Percentiles rank a stretch among this genome's conserved stretches.
Evolutionary conservation across 352 stramenopile genomes (phyloP).

Genomic region (Plasmopara halstedii): DNA sequence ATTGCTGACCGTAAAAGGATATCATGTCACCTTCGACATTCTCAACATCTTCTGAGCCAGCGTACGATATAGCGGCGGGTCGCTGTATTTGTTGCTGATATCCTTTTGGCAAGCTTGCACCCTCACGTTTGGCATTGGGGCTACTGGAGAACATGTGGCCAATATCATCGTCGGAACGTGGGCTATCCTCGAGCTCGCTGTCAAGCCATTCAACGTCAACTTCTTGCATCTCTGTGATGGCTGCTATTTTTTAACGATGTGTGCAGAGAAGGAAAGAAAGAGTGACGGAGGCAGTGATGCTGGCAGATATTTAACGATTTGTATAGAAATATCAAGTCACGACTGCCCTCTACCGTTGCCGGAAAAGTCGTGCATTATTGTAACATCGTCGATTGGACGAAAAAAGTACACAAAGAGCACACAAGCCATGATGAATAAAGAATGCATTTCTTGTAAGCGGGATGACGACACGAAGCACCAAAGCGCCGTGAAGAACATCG

Average conservation of each 20-base stretch:
- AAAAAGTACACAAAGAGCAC: slow-evolving; percentile 3
- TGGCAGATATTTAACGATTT: slow-evolving; percentile 2
- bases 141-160: slow-evolving; percentile 68
- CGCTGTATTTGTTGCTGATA: slow-evolving; percentile 21
- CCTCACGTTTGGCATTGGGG: slow-evolving; percentile 36
- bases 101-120: slow-evolving; percentile 13
- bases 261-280: not conserved
- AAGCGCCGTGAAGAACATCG: slow-evolving; percentile 59
- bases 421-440: slow-evolving; percentile 58
- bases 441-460: slow-evolving; percentile 69
- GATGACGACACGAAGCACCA: slow-evolving; percentile 59
- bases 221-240: slow-evolving; percentile 18
- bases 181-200: slow-evolving; percentile 70
- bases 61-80: slow-evolving; percentile 29
- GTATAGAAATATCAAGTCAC: slow-evolving; percentile 17
- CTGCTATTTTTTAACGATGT: not conserved
- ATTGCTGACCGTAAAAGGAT: slow-evolving; percentile 32
- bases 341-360: slow-evolving; percentile 13
- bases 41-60: slow-evolving; percentile 34
- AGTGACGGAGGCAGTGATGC: too few species aligned
- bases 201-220: slow-evolving; percentile 52
- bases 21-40: slow-evolving; percentile 28
- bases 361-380: slow-evolving; percentile 4
- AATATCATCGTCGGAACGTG: slow-evolving; percentile 53
- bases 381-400: slow-evolving; percentile 7